These are phyloP conservation scores for Apium graveolens DNA, from an alignment of 129 eudicot genomes.

Conservation along the genomic window DNA sequence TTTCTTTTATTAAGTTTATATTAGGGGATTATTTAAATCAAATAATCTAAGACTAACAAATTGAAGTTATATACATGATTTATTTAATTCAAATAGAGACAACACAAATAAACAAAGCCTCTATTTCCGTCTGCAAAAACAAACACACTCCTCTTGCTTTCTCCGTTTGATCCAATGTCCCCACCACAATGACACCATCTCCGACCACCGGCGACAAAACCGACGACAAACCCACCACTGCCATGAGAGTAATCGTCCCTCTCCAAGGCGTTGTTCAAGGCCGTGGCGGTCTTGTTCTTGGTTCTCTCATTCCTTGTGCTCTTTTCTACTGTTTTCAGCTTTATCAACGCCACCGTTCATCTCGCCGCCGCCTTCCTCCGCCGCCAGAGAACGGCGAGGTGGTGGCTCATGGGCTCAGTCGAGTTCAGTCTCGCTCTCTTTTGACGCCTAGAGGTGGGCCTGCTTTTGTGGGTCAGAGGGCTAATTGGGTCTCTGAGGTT, in stretches of 20 bases:
- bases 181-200: slow-evolving; percentile 25
- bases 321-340: slow-evolving; percentile 76
- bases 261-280: slow-evolving; percentile 91
- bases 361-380: slow-evolving; percentile 2
- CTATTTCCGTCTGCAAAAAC: not conserved
- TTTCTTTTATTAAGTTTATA: too few relatives aligned
- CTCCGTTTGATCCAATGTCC: slow-evolving; percentile 30
- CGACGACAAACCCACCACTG: slow-evolving; percentile 23
- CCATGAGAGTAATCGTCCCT: slow-evolving; percentile 89
- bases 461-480: slow-evolving; percentile 51
- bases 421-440: slow-evolving; percentile 48
- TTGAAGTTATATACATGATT: too few relatives aligned
- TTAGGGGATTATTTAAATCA: too few relatives aligned
- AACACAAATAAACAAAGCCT: not conserved
- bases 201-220: slow-evolving; percentile 9
- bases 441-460: slow-evolving; percentile 58
- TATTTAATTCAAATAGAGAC: too few relatives aligned
- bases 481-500: slow-evolving; percentile 38
- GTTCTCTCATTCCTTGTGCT: slow-evolving; percentile 82
- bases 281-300: slow-evolving; percentile 68
- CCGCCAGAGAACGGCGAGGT: slow-evolving; percentile 17
- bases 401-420: slow-evolving; percentile 31
- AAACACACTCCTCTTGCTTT: slow-evolving; percentile 19
- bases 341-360: slow-evolving; percentile 34
- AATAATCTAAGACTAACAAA: too few relatives aligned